phyloP scores from a whole-genome alignment of 176 grass and related monocot species.

The Eragrostis nindensis region DNA sequence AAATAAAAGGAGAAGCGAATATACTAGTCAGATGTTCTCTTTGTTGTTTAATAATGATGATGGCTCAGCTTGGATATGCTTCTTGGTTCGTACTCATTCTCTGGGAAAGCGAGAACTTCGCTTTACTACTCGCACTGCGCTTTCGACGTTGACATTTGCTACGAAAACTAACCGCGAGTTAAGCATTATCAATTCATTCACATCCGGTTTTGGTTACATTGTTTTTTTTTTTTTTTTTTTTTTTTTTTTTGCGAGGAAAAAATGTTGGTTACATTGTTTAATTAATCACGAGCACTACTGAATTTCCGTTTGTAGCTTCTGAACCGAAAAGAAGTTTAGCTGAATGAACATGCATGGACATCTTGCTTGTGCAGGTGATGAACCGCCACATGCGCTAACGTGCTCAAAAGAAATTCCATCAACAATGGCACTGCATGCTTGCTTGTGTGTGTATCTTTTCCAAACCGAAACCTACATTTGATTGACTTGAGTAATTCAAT shows the following conservation, averaged over 20 bases:
- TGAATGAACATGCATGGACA: not conserved
- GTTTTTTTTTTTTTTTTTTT: too few relatives aligned
- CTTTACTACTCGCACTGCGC: not conserved
- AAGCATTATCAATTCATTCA: not conserved
- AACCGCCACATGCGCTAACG: not conserved
- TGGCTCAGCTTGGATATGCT: slow-evolving; percentile 21
- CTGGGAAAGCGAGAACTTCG: slow-evolving; percentile 18
- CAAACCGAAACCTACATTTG: not conserved
- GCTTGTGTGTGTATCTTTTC: not conserved
- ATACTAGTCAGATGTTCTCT: slow-evolving; percentile 21
- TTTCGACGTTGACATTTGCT: slow-evolving; percentile 19
- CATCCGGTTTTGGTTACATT: not conserved
- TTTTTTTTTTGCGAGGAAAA: too few relatives aligned
- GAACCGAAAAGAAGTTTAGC: not conserved
- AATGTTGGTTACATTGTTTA: too few relatives aligned
- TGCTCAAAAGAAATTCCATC: not conserved
- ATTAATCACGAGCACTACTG: not conserved
- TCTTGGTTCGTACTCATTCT: slow-evolving; percentile 19
- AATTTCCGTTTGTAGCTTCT: not conserved
- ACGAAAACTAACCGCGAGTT: not conserved
- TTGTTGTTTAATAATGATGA: not conserved
- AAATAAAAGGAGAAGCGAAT: not conserved
- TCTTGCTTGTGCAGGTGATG: not conserved
- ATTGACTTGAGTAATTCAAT: not conserved
- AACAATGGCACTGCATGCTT: not conserved